Evolutionary conservation across 345 rosid genomes (phyloP), one percentile per base, ranked within the genome.

Genomic region (Reutealis trisperma): DNA sequence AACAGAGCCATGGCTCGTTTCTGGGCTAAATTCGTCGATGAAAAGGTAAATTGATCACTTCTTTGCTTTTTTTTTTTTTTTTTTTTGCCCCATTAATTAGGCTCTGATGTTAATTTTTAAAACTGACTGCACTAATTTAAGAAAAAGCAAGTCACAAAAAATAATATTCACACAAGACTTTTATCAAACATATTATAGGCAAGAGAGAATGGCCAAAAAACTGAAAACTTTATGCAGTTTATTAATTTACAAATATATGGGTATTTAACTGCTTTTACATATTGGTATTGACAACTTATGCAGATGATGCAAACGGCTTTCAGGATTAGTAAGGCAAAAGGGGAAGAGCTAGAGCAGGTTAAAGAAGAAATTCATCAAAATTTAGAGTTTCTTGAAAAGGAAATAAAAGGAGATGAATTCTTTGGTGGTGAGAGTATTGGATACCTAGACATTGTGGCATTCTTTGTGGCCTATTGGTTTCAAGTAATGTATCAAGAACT

Each of bases 21-120:
- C 30, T 70, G 47, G 74, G 63, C 73, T 27, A 51, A 70, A 51
- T 70, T 70, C 22, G 73, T 70, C 1, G 61, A 70, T 19, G 44
- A 49, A 27, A 70, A 70, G 61, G 61, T 67, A 44, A 44, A 47
- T 67, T 22, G 0, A 22, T 67, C 18, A 11, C 4, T 18, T 24
- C 55, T 67, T 61, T 58, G 2, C 41, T 63, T 63, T 27, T 15
- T 14, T n/a, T n/a, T n/a, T n/a, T n/a, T n/a, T n/a, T n/a, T n/a
- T n/a, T 18, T 34, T 34, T 34, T 3, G 5, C 41, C 41, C 41
- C 41, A 1, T 34, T 34, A 34, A 34, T 34, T 34, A 34, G 41
- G 2, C 41, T 34, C 41, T 34, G 41, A 34, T 34, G 41, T 34
- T 34, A 34, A 34, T 34, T 34, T 34, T 34, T 34, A 4, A 34